Percentiles rank a stretch among this genome's conserved stretches.
Evolutionary conservation across 306 rosid species (phyloP).

Genomic region (Dryas octopetala): DNA sequence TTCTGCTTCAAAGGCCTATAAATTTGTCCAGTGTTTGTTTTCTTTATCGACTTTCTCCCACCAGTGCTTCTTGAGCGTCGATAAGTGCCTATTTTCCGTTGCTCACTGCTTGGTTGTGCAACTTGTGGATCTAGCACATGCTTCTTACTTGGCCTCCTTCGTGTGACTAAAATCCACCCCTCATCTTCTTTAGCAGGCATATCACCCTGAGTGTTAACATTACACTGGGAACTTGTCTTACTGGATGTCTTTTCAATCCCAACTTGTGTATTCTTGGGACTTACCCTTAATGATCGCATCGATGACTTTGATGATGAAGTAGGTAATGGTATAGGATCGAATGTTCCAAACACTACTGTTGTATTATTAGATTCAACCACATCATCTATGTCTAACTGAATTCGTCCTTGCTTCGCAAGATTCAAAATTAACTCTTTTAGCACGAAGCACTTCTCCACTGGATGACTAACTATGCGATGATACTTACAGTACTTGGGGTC

Average conservation of each 20-base stretch:
- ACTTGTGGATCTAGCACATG: rapidly evolving
- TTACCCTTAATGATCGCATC: no score
- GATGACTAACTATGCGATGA: background rate
- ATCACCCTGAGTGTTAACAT: no score
- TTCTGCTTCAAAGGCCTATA: background rate
- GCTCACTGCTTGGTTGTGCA: background rate
- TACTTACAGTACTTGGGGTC: background rate
- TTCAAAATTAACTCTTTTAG: background rate
- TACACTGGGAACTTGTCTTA: no score
- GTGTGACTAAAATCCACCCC: background rate
- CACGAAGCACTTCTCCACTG: background rate
- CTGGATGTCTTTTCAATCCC: no score
- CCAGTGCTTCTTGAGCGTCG: background rate
- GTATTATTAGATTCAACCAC: rapidly evolving
- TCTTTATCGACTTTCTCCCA: background rate
- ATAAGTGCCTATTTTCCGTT: background rate
- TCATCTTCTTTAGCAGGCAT: background rate
- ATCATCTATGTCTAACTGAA: background rate
- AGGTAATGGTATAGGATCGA: background rate
- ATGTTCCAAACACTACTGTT: background rate
- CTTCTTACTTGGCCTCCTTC: background rate
- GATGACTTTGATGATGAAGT: background rate
- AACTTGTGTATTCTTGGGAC: no score
- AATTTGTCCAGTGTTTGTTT: background rate
- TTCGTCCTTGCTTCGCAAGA: background rate